Evolutionary conservation across 306 rosid genomes (phyloP).

Genomic region (Senna tora): DNA sequence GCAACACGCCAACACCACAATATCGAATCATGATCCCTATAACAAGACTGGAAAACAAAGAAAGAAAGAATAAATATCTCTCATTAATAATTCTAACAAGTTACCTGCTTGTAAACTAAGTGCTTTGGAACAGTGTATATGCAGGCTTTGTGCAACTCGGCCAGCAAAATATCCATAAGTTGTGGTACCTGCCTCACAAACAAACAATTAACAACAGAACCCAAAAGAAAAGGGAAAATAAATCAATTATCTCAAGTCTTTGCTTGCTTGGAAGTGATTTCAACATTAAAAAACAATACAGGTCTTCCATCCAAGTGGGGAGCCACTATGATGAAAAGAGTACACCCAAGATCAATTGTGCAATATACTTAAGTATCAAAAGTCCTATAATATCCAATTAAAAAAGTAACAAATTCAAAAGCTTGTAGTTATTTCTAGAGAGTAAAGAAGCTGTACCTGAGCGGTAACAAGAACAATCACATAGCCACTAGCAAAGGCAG

Average conservation of each 20-base stretch:
- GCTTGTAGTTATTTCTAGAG: conserved; percentile 9
- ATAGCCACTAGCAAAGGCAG: conserved; percentile 68
- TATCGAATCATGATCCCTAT: not conserved
- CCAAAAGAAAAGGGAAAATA: conserved; percentile 25
- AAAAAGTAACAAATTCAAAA: not conserved
- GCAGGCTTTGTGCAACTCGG: conserved; percentile 85
- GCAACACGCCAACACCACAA: not conserved
- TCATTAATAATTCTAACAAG: conserved; percentile 29
- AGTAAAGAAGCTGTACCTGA: conserved; percentile 59
- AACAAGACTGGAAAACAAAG: conserved; percentile 20
- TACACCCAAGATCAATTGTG: not conserved
- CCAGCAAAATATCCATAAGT: conserved; percentile 79
- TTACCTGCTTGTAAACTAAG: conserved; percentile 64
- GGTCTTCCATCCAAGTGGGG: not conserved
- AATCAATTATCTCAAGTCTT: conserved; percentile 5
- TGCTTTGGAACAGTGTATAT: conserved; percentile 91
- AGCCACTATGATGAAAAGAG: not conserved
- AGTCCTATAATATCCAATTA: too few species aligned
- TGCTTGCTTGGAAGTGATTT: conserved; percentile 18
- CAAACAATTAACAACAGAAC: conserved; percentile 28
- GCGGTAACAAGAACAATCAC: conserved; percentile 83
- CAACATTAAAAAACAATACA: not conserved
- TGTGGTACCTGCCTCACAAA: conserved; percentile 65
- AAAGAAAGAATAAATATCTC: conserved; percentile 29
- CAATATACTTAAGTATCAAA: too few species aligned